Evolutionary conservation across 495 filamentous ascomycete genomes (phyloP).

Genomic region (Xylaria grammica): DNA sequence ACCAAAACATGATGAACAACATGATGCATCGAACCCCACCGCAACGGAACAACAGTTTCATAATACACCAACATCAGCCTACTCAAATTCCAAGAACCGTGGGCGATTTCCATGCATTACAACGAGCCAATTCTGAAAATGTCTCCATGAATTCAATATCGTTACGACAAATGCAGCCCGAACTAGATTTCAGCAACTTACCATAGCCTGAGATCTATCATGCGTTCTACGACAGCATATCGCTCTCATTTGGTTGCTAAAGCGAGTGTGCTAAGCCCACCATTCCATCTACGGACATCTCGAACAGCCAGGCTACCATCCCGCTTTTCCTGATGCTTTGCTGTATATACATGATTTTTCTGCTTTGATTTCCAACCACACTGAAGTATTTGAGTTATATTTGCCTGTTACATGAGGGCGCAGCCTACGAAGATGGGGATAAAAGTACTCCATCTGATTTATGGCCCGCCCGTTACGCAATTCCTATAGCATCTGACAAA

Average conservation of each 20-base stretch:
- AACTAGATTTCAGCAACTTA: conserved; percentile 38
- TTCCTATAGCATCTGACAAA: background rate
- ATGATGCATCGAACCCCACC: conserved; percentile 45
- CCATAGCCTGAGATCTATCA: background rate
- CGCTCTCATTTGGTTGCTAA: too few species aligned
- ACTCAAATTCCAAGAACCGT: conserved; percentile 45
- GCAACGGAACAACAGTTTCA: conserved; percentile 48
- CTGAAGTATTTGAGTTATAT: background rate
- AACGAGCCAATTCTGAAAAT: conserved; percentile 49
- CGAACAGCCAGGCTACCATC: too few species aligned
- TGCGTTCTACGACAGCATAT: background rate
- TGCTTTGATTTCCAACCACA: background rate
- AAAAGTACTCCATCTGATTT: background rate
- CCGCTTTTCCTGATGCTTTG: background rate
- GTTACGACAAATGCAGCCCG: conserved; percentile 35
- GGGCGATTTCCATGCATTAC: conserved; percentile 53
- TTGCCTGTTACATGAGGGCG: background rate
- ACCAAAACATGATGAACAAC: conserved; percentile 33
- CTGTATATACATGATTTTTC: conserved; percentile 20
- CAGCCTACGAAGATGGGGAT: background rate
- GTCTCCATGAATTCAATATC: conserved; percentile 43
- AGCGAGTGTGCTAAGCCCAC: background rate
- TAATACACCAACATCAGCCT: conserved; percentile 41
- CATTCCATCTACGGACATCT: background rate
- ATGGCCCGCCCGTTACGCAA: background rate